A percentile compares a stretch with the other conserved stretches of the same genome.
phyloP scores from a whole-genome alignment of 345 rosid genomes.

The Sisymbrium irio region DNA sequence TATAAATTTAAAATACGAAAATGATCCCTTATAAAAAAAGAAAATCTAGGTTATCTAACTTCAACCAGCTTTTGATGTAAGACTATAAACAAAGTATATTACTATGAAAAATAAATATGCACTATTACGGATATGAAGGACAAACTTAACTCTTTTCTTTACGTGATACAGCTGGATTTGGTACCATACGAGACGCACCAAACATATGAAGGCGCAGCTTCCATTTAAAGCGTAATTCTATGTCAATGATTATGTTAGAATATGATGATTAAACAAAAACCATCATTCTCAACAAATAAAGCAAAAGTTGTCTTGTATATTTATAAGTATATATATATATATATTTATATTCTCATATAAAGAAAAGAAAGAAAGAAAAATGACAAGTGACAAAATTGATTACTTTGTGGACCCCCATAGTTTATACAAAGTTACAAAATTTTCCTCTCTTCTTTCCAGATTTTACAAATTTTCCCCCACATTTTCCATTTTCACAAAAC shows the following conservation, averaged over 20 bases:
- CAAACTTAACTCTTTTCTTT: neutral
- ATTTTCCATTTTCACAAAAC: conserved; percentile 19
- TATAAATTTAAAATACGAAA: too few species aligned
- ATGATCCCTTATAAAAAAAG: too few species aligned
- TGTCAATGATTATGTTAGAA: conserved; percentile 33
- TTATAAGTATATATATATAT: conserved; percentile 10
- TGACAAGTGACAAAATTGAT: conserved; percentile 34
- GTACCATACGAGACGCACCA: conserved; percentile 2
- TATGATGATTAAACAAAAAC: conserved; percentile 16
- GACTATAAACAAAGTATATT: neutral
- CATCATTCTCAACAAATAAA: conserved; percentile 29
- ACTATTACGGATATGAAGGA: neutral
- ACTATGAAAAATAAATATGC: neutral
- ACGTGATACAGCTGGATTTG: conserved; percentile 1
- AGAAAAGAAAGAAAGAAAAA: neutral
- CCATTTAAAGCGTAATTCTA: conserved; percentile 21
- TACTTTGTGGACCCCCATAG: conserved; percentile 33
- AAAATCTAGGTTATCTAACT: neutral
- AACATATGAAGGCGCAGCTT: conserved; percentile 13
- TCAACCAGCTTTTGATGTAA: neutral
- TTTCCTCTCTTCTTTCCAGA: conserved; percentile 24
- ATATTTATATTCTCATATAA: conserved; percentile 10
- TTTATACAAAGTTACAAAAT: conserved; percentile 37
- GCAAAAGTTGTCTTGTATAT: conserved; percentile 16
- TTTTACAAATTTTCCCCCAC: conserved; percentile 30